These are phyloP conservation scores for Fremontodendron californicum DNA, from an alignment of 345 rosid species.

Conservation along the genomic window DNA sequence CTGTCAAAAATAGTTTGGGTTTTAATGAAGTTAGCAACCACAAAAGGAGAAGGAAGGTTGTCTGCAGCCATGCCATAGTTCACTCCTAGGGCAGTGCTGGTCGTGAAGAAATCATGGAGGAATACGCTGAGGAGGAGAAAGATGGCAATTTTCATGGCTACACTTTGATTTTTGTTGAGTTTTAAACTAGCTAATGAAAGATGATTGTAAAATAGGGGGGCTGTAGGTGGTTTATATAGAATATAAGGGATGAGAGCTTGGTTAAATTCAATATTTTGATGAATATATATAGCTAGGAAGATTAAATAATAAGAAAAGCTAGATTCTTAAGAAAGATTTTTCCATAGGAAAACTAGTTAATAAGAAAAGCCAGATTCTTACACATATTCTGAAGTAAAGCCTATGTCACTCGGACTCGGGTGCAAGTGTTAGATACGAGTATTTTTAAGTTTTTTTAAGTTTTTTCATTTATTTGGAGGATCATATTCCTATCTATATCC, in stretches of 20 bases:
- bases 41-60: slow-evolving; percentile 68
- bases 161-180: not conserved
- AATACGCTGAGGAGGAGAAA: slow-evolving; percentile 24
- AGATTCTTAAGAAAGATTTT: not conserved
- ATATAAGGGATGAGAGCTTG: not conserved
- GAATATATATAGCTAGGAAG: not conserved
- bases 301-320: not conserved
- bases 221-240: not conserved
- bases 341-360: not conserved
- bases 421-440: too few species aligned
- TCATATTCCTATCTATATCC: too few species aligned
- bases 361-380: slow-evolving; percentile 6
- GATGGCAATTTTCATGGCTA: slow-evolving; percentile 15
- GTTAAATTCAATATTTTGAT: not conserved
- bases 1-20: slow-evolving; percentile 59
- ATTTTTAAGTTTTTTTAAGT: too few species aligned
- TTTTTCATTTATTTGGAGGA: too few species aligned
- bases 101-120: slow-evolving; percentile 37
- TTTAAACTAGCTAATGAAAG: not conserved
- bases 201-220: not conserved
- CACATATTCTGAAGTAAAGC: too few species aligned
- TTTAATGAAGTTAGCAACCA: slow-evolving; percentile 63
- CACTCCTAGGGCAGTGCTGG: slow-evolving; percentile 49
- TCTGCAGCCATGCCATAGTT: slow-evolving; percentile 75
- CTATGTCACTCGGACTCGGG: too few species aligned